These are phyloP conservation scores for Platanus orientalis DNA, from an alignment of 164 flowering plant species.

Conservation along the genomic window DNA sequence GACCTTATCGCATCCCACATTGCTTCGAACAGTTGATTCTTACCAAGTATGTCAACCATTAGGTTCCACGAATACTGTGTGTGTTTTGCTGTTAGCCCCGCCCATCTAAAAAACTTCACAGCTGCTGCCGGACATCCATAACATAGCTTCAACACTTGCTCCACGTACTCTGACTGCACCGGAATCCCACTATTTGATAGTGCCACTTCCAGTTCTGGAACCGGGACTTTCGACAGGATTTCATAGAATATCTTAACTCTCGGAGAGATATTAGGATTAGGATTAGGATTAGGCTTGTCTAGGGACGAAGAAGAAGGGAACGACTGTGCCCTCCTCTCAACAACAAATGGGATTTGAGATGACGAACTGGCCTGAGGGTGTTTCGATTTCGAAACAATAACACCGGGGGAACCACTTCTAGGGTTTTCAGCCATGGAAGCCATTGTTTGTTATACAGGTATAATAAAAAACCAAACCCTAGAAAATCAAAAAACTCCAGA, in stretches of 20 bases:
- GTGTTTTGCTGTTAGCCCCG: constrained; percentile 35
- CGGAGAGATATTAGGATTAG: constrained; percentile 22
- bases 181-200: constrained; percentile 34
- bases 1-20: constrained; percentile 88
- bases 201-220: constrained; percentile 36
- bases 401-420: background rate
- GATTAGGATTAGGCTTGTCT: no score
- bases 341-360: background rate
- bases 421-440: constrained; percentile 5
- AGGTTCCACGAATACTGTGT: constrained; percentile 55
- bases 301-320: constrained; percentile 23
- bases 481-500: no score
- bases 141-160: constrained; percentile 48
- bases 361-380: background rate
- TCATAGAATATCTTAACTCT: constrained; percentile 32
- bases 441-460: no score
- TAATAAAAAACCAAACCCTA: no score
- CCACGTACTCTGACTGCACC: constrained; percentile 35
- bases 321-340: background rate
- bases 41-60: constrained; percentile 77
- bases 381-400: background rate
- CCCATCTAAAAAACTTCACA: constrained; percentile 70
- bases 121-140: constrained; percentile 51
- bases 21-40: constrained; percentile 53
- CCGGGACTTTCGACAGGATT: constrained; percentile 30